A percentile compares a stretch with the other conserved stretches of the same genome.
phyloP scores from a whole-genome alignment of 225 moss, liverwort and hornwort genomes.

The Bryoerythrophyllum caledonicum region DNA sequence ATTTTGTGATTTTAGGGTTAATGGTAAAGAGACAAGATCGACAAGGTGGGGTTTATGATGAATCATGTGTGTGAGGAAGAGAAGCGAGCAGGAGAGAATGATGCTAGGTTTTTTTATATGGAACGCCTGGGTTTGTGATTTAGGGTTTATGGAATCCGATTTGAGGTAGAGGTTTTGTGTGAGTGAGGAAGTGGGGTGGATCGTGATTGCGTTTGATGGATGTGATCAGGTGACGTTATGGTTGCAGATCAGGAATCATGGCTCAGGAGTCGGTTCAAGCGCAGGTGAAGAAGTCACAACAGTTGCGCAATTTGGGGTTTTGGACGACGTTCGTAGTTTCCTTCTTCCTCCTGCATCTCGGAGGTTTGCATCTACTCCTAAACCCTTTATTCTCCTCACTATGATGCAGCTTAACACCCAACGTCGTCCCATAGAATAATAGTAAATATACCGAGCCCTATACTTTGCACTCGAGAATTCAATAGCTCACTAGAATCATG shows the following conservation, averaged over 20 bases:
- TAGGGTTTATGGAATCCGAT: too few relatives aligned
- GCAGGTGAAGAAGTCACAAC: conserved; percentile 17
- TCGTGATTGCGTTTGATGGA: neutral
- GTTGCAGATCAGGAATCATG: conserved; percentile 30
- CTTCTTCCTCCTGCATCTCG: conserved; percentile 51
- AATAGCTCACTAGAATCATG: too few relatives aligned
- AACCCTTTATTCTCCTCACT: neutral
- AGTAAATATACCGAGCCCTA: too few relatives aligned
- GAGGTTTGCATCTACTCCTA: conserved; percentile 27
- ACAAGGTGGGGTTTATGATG: neutral
- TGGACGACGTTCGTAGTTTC: conserved; percentile 28
- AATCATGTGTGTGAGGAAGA: neutral
- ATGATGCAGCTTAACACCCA: neutral
- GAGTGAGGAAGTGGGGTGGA: neutral
- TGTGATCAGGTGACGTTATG: neutral
- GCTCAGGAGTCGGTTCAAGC: conserved; percentile 23
- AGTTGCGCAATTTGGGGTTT: conserved; percentile 21
- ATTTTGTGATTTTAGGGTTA: conserved; percentile 28
- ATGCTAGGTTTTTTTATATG: too few relatives aligned
- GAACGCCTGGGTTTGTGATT: too few relatives aligned
- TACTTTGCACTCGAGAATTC: too few relatives aligned
- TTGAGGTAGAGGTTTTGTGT: too few relatives aligned
- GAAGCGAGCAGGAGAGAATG: too few relatives aligned
- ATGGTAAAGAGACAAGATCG: neutral
- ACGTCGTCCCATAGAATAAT: too few relatives aligned